phyloP scores from a whole-genome alignment of 331 rosid genomes.

The Malus hybrid region DNA sequence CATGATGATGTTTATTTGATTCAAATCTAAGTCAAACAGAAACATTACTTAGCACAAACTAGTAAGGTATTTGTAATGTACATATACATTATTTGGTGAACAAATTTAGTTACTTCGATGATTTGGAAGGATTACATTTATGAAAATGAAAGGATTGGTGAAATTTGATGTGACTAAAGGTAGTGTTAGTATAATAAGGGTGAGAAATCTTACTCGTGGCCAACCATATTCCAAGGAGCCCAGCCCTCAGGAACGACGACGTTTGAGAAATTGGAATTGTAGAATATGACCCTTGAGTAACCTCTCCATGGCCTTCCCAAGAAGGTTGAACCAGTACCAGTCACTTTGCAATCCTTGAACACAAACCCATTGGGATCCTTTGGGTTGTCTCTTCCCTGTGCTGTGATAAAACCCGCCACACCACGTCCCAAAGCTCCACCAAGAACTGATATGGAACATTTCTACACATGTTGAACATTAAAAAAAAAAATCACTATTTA shows the following conservation, averaged over 20 bases:
- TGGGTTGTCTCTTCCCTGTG: slow-evolving; percentile 60
- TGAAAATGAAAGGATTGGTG: no score
- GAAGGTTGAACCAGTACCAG: slow-evolving; percentile 53
- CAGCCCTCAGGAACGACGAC: slow-evolving; percentile 59
- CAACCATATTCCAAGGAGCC: slow-evolving; percentile 37
- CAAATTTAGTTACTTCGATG: no score
- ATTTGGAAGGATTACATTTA: no score
- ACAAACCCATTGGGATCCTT: slow-evolving; percentile 60
- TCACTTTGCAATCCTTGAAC: slow-evolving; percentile 43
- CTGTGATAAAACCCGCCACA: slow-evolving; percentile 48
- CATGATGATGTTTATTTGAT: no score
- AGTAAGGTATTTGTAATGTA: no score
- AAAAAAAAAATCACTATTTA: no score
- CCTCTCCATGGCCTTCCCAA: slow-evolving; percentile 89
- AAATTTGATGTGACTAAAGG: no score
- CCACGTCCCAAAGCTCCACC: slow-evolving; percentile 41
- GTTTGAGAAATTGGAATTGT: slow-evolving; percentile 40
- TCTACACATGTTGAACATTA: slow-evolving; percentile 17
- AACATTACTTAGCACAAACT: no score
- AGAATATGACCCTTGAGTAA: slow-evolving; percentile 63
- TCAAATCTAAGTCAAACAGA: no score
- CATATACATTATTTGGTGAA: no score
- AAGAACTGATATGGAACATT: slow-evolving; percentile 50
- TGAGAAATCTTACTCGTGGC: slow-evolving; percentile 38
- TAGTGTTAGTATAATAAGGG: no score